A percentile compares a stretch with the other conserved stretches of the same genome.
These are phyloP conservation scores for Mycena olivaceomarginata DNA, from an alignment of 768 basidiomycete species.

Conservation along the genomic window DNA sequence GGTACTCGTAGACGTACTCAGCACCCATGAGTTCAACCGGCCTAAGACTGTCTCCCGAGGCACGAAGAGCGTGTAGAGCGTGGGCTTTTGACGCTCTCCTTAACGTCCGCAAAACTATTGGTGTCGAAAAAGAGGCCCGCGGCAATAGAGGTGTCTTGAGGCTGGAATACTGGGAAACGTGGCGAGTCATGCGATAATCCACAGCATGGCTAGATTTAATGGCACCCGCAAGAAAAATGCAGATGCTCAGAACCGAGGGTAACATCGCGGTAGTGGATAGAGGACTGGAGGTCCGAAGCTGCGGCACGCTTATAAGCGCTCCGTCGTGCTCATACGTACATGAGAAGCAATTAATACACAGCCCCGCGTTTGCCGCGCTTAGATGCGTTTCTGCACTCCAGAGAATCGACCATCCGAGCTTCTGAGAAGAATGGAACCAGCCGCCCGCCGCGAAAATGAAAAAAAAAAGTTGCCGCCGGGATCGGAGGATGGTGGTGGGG, in stretches of 20 bases:
- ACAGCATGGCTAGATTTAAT: neutral
- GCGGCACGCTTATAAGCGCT: neutral
- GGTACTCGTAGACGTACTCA: conserved; percentile 41
- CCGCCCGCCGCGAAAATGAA: neutral
- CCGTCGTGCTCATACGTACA: neutral
- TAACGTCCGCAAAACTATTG: conserved; percentile 15
- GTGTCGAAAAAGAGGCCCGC: conserved; percentile 10
- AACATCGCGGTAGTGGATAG: conserved; percentile 5
- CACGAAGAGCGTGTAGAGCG: conserved; percentile 21
- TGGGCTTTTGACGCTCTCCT: conserved; percentile 20
- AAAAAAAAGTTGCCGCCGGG: neutral
- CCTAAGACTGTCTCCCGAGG: neutral
- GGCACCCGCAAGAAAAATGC: neutral
- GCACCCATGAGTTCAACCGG: conserved; percentile 31
- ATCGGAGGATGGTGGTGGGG: conserved; percentile 10
- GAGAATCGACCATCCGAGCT: neutral
- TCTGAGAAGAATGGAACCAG: conserved; percentile 18
- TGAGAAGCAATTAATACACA: neutral
- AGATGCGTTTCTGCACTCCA: neutral
- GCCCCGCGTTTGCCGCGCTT: conserved; percentile 9
- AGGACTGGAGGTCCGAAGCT: neutral
- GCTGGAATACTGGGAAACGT: neutral
- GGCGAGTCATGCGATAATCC: conserved; percentile 3
- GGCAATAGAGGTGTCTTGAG: conserved; percentile 14
- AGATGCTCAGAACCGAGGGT: neutral